Evolutionary conservation across 192 early-diverging fungal genomes (phyloP), one percentile per base, ranked within the genome.

Genomic region (Backusella tarrabulga): DNA sequence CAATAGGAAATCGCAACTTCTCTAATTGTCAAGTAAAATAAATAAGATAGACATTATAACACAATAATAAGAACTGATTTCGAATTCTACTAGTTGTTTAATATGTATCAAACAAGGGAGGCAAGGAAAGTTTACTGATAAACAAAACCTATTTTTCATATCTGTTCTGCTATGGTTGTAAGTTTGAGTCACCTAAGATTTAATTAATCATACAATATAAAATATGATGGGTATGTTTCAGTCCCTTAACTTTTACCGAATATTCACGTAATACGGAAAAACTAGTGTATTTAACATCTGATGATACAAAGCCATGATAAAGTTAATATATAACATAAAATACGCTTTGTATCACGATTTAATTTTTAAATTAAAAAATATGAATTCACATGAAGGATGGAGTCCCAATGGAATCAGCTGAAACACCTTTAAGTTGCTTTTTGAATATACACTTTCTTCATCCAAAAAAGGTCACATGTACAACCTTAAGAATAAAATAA

Each of bases 311-410:
- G n/a, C 21, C 15, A 52, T 52, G n/a, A 8, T 52, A 52, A 52
- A n/a, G n/a, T n/a, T 52, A 1, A 52, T 52, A 52, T 52, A 52
- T 52, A 40, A 32, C 11, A 40, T 6, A 21, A 21, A 6, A 21
- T 21, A 56, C n/a, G 4, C 42, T 17, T 44, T 44, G 52, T 56
- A 56, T 56, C 54, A 56, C 54, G n/a, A n/a, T 56, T 21, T 11
- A 21, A 9, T 7, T 56, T 56, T 56, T 56, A 56, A 56, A 56
- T 56, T 11, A 56, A 56, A 26, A 56, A 69, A 69, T 40, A 69
- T 71, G 70, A 71, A 71, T 71, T 71, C 70, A 71, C 70, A 71
- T 71, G 70, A 15, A 71, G 11, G 1, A 41, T 26, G 32, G 11
- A 15, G 26, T 34, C 34, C 67, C 67, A 34, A 29, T 67, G 34